Conservation (phyloP, 768 basidiomycete genomes). For the Amanita pseudoporphyria region DNA sequence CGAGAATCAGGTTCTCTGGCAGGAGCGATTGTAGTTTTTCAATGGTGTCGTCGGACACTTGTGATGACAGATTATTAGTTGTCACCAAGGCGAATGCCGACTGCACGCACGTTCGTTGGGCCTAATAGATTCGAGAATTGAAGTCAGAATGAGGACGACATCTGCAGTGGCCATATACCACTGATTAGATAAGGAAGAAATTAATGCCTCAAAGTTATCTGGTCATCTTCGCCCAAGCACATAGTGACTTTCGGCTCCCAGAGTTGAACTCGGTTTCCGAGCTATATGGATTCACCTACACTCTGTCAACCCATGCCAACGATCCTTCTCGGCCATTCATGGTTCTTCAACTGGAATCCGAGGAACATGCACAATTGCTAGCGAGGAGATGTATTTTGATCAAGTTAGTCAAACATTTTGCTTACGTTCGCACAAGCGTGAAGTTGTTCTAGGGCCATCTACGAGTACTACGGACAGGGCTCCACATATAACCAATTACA, state of each 20-base stretch:
- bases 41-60: slow-evolving; percentile 40
- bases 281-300: slow-evolving; percentile 54
- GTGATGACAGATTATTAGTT: background rate
- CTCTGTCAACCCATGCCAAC: slow-evolving; percentile 32
- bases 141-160: slow-evolving; percentile 10
- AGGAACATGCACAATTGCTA: slow-evolving; percentile 66
- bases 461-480: slow-evolving; percentile 70
- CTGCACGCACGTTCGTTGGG: background rate
- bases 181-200: background rate
- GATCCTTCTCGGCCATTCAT: slow-evolving; percentile 65
- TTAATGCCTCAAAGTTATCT: slow-evolving; percentile 33
- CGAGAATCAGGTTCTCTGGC: slow-evolving; percentile 52
- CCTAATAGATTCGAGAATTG: slow-evolving; percentile 14
- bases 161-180: slow-evolving; percentile 15
- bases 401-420: slow-evolving; percentile 43
- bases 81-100: background rate
- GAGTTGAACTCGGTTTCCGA: slow-evolving; percentile 74
- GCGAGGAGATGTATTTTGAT: slow-evolving; percentile 74
- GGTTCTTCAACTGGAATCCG: slow-evolving; percentile 55
- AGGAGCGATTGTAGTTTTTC: slow-evolving; percentile 47
- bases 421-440: background rate
- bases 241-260: slow-evolving; percentile 76
- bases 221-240: slow-evolving; percentile 72
- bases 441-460: slow-evolving; percentile 46
- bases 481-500: slow-evolving; percentile 65